Evolutionary conservation across 345 rosid species (phyloP), one percentile per base, ranked within the genome.

Genomic region (Trapa incisa): DNA sequence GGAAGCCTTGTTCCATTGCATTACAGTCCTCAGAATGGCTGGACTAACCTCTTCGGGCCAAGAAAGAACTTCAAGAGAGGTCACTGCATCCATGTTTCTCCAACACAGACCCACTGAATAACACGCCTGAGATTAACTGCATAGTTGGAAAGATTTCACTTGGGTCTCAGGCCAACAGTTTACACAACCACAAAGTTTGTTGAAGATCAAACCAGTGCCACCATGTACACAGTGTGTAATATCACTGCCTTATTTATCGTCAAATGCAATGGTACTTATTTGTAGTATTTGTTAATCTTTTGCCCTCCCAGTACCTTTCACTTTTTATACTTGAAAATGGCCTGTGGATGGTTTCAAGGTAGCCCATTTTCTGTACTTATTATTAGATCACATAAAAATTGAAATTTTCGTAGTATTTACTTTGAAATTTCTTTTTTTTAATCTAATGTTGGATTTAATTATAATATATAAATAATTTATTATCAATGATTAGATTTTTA

Each of bases 11-110:
- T 83, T 53, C 7, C 85, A 37, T 47, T 85, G 13, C 84, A 83
- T 67, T 84, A 83, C 66, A 85, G 86, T 70, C 83, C 79, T 72
- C 52, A 83, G 72, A 86, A 86, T 61, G 77, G 83, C 47, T 85
- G 84, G 47, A 73, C 76, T 75, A 80, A 77, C 72, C 89, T 77
- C 73, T 80, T 82, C 67, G 84, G 79, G 58, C 68, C 75, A 15
- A 80, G 88, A 71, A 91, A 84, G 73, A 82, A 77, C 54, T 81
- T 76, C 22, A 78, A 53, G 38, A 86, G 83, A 65, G 75, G 82
- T 32, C 93, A 61, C 7, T 67, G 72, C 42, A 73, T 82, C 32
- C 85, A 80, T 66, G 69, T 87, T n/a, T 74, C 86, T 35, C 84
- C 84, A 0, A 81, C 73, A 37, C 1, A 72, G 63, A 47, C 65